These are phyloP conservation scores for Casaregolazyma suthepensis DNA, from an alignment of 1,139 yeast genomes.

Conservation along the genomic window DNA sequence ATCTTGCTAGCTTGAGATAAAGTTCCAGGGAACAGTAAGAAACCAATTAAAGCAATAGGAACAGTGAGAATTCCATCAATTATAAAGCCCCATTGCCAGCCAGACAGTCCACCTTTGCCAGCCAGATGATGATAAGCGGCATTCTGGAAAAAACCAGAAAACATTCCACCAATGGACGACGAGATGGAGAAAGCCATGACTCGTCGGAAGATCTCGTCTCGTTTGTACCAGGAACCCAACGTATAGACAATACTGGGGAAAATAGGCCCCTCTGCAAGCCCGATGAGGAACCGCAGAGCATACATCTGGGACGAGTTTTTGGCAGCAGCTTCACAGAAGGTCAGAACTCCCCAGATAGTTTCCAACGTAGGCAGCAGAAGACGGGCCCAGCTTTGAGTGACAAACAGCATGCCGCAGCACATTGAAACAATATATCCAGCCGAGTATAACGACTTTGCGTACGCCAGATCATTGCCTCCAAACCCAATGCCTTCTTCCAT, in stretches of 20 bases:
- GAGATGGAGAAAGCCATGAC: conserved; percentile 43
- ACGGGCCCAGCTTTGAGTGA: conserved; percentile 35
- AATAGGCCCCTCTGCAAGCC: conserved; percentile 53
- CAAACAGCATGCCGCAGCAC: conserved; percentile 33
- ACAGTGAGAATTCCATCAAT: conserved; percentile 48
- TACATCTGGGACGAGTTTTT: conserved; percentile 41
- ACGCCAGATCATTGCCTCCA: conserved; percentile 49
- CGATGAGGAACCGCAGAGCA: conserved; percentile 53
- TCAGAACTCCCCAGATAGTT: conserved; percentile 51
- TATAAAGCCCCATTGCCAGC: conserved; percentile 50
- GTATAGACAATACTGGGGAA: conserved; percentile 52
- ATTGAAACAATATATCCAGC: conserved; percentile 32
- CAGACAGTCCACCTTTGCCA: conserved; percentile 36
- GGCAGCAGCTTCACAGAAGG: conserved; percentile 46
- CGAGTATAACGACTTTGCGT: conserved; percentile 35
- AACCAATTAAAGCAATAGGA: conserved; percentile 59
- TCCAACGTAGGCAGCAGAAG: conserved; percentile 45
- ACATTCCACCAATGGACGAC: conserved; percentile 35
- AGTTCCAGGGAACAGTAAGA: conserved; percentile 61
- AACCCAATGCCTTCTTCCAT: conserved; percentile 51
- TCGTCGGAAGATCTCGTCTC: conserved; percentile 44
- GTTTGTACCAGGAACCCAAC: conserved; percentile 48
- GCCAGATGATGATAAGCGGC: conserved; percentile 36
- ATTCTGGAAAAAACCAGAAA: conserved; percentile 39
- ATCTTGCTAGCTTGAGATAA: conserved; percentile 40